Evolutionary conservation across 23 red algal species (phyloP), one percentile per base, ranked within the genome.

Genomic region (Gracilaria vermiculophylla): DNA sequence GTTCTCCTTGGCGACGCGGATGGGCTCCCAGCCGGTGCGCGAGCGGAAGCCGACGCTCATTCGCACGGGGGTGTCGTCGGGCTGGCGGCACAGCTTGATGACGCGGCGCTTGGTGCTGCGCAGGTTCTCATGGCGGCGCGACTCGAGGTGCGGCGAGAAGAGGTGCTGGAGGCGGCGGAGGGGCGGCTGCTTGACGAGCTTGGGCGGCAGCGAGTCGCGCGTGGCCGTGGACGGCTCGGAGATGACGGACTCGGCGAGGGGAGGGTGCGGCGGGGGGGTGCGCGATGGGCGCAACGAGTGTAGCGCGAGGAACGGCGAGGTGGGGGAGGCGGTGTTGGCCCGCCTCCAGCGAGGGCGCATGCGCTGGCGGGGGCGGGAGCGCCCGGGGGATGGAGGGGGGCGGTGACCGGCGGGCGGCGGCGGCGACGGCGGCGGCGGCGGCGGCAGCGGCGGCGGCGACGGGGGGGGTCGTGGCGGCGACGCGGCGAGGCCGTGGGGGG

Each of bases 11-110:
- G 90, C 57, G 36, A 62, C 80, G 45, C 95, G 86, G 15, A 94
- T 92, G 20, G 95, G 90, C 51, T 98, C 95, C 95, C 95, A 98
- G 29, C 95, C 95, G 49, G 95, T 94, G 25, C 85, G 71, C 11
- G 90, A 94, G 20, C 81, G 67, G 40, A 91, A 89, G 53, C 94
- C 94, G 15, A 86, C 50, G 20, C 52, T 62, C 32, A 91, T 41
- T 20, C 94, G 94, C n/a, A 96, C 61, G 36, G 86, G 78, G 21
- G 94, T 49, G 51, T 52, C 44, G 54, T 83, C 92, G 20, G 82
- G 83, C 73, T 87, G 92, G 11, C 83, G 75, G 39, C 87, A 45
- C 41, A 95, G 31, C 66, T 83, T 77, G 15, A 92, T 67, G 15
- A 92, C 88, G 32, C 88, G 77, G 0, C 76, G 77, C 69, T 92